phyloP scores from a whole-genome alignment of 1,139 yeast species.

The Geotrichum citri-aurantii region DNA sequence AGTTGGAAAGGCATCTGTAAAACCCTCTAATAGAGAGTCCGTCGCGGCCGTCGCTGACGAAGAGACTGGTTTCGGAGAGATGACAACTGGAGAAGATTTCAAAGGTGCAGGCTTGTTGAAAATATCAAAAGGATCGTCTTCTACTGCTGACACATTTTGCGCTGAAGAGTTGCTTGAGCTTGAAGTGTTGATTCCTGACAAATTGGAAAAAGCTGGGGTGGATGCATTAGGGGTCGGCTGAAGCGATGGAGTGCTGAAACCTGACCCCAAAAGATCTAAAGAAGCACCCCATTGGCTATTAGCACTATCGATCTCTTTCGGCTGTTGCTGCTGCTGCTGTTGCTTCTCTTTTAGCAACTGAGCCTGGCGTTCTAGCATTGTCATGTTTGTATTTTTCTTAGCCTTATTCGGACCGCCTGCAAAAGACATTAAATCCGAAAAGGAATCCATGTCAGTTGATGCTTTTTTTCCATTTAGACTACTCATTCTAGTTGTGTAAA shows the following conservation, averaged over 20 bases:
- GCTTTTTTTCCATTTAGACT: slow-evolving; percentile 8
- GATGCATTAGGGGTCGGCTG: slow-evolving; percentile 5
- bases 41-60: background rate
- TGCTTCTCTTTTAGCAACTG: slow-evolving; percentile 18
- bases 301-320: slow-evolving; percentile 2
- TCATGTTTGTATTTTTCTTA: slow-evolving; percentile 23
- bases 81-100: slow-evolving; percentile 5
- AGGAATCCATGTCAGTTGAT: slow-evolving; percentile 21
- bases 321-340: slow-evolving; percentile 16
- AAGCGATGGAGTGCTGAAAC: slow-evolving; percentile 19
- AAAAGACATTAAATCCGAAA: slow-evolving; percentile 24
- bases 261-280: slow-evolving; percentile 11
- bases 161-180: slow-evolving; percentile 1
- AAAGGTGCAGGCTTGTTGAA: slow-evolving; percentile 30
- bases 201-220: background rate
- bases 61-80: slow-evolving; percentile 4
- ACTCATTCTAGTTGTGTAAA: slow-evolving; percentile 1
- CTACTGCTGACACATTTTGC: slow-evolving; percentile 9
- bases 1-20: slow-evolving; percentile 17
- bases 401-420: slow-evolving; percentile 17
- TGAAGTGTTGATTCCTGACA: background rate
- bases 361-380: slow-evolving; percentile 28
- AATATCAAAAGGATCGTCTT: slow-evolving; percentile 34
- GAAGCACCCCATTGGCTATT: slow-evolving; percentile 10
- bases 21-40: slow-evolving; percentile 14